These are phyloP conservation scores for Taxawa tesnikishii DNA, from an alignment of 2,329 filamentous ascomycete species.

Conservation along the genomic window DNA sequence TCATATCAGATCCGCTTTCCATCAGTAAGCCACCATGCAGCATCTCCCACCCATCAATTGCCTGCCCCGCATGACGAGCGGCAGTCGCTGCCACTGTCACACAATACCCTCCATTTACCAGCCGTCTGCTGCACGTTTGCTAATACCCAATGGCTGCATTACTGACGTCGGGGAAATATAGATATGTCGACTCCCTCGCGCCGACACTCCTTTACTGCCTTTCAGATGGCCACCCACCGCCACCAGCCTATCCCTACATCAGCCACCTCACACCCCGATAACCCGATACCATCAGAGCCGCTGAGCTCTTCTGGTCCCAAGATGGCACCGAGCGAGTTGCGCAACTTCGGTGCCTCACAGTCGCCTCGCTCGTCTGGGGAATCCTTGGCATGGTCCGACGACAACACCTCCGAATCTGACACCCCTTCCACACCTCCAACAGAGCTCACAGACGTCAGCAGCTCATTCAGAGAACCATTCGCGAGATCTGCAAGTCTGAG, in stretches of 20 bases:
- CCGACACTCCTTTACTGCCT: conserved; percentile 18
- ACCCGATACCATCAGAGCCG: conserved; percentile 33
- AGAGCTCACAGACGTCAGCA: conserved; percentile 23
- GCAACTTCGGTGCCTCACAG: conserved; percentile 6
- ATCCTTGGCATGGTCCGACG: conserved; percentile 24
- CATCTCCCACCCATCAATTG: background rate
- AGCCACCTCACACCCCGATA: conserved; percentile 31
- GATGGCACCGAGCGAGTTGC: conserved; percentile 4
- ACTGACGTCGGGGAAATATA: conserved; percentile 1
- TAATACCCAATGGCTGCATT: background rate
- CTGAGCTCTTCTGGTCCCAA: conserved; percentile 9
- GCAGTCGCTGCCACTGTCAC: too few relatives aligned
- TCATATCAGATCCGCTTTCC: conserved; percentile 6
- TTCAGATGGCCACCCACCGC: conserved; percentile 14
- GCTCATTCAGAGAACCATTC: conserved; percentile 26
- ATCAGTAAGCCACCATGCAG: conserved; percentile 3
- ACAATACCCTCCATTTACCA: background rate
- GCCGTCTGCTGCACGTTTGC: background rate
- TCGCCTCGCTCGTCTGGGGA: conserved; percentile 29
- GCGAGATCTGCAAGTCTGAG: conserved; percentile 2
- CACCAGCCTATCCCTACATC: conserved; percentile 27
- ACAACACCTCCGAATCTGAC: conserved; percentile 29
- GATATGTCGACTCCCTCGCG: conserved; percentile 9
- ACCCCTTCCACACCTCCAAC: conserved; percentile 31
- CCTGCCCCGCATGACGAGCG: conserved; percentile 1